Evolutionary conservation across 306 rosid genomes (phyloP).

Genomic region (Vigna trinervia): DNA sequence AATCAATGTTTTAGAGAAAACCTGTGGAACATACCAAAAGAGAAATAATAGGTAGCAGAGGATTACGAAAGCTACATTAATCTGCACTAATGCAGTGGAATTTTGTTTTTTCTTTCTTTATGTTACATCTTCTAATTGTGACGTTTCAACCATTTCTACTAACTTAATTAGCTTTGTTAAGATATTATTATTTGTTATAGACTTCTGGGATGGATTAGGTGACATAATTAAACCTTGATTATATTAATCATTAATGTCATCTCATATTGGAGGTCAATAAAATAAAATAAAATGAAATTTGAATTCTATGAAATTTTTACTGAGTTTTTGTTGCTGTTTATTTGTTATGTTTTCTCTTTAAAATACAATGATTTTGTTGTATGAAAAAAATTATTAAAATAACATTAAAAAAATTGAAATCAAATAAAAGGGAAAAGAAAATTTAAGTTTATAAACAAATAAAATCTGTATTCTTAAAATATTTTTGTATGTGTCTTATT

Average conservation of each 20-base stretch:
- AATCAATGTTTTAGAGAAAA: too few relatives aligned
- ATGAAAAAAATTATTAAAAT: too few relatives aligned
- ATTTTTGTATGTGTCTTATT: not conserved
- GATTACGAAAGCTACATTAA: not conserved
- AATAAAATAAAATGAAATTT: not conserved
- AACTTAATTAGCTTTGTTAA: not conserved
- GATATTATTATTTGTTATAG: conserved; percentile 12
- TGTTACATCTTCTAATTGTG: conserved; percentile 11
- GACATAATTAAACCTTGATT: not conserved
- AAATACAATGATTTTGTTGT: too few relatives aligned
- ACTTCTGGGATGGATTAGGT: conserved; percentile 9
- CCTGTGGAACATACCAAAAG: too few relatives aligned
- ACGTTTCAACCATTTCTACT: conserved; percentile 14
- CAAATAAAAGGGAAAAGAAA: too few relatives aligned
- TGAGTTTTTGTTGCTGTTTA: too few relatives aligned
- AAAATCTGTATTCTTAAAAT: not conserved
- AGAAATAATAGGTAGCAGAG: too few relatives aligned
- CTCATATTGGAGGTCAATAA: not conserved
- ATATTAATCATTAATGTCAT: not conserved
- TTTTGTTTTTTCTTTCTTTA: not conserved
- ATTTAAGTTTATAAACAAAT: too few relatives aligned
- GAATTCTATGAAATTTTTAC: too few relatives aligned
- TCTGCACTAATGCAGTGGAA: not conserved
- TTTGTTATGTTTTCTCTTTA: too few relatives aligned
- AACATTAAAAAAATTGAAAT: too few relatives aligned